Percentiles rank a stretch among this genome's conserved stretches.
These are phyloP conservation scores for Aspergillus ochraceoroseus DNA, from an alignment of 2,329 filamentous ascomycete genomes.

Conservation along the genomic window DNA sequence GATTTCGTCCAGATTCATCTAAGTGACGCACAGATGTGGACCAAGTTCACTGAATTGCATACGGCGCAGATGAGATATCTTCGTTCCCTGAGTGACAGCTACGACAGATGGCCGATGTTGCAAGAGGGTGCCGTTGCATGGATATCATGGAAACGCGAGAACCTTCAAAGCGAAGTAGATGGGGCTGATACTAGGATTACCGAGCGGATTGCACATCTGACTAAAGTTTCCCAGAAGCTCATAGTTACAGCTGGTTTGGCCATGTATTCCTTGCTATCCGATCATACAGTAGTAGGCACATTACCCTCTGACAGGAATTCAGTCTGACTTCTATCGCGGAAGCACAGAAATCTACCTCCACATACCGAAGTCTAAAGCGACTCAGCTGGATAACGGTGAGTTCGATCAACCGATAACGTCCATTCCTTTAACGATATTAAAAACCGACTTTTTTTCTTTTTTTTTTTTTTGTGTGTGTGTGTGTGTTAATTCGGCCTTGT, in stretches of 20 bases:
- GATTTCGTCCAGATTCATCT: slow-evolving; percentile 1
- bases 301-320: background rate
- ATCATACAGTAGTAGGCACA: background rate
- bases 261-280: background rate
- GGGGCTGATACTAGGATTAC: background rate
- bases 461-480: no score
- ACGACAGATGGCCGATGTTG: slow-evolving; percentile 1
- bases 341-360: slow-evolving; percentile 1
- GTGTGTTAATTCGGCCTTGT: no score
- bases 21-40: slow-evolving; percentile 2
- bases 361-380: background rate
- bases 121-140: background rate
- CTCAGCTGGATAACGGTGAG: slow-evolving; percentile 3
- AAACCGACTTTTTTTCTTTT: no score
- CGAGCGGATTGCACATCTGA: background rate
- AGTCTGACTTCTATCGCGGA: slow-evolving; percentile 1
- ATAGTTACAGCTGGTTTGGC: slow-evolving; percentile 1
- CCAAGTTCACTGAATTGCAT: background rate
- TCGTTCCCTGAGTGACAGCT: background rate
- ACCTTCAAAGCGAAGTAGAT: background rate
- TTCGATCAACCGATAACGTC: no score
- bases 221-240: slow-evolving; percentile 1
- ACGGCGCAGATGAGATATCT: background rate
- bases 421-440: no score
- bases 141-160: background rate